Base-by-base conservation (phyloP, 1,139 yeast genomes). In the Pichia sp. region DNA sequence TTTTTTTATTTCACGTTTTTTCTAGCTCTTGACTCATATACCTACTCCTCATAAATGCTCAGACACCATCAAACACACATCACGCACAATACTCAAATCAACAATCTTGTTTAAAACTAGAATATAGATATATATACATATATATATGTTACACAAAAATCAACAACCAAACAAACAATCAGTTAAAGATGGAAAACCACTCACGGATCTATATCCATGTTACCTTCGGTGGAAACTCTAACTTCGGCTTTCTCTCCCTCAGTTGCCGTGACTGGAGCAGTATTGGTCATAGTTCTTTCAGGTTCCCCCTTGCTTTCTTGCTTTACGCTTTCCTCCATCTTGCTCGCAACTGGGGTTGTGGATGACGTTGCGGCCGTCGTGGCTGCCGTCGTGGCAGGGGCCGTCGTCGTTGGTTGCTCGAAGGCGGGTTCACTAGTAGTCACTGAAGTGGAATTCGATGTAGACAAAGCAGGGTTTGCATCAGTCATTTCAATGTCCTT, bases 181-280 rank as follows among this genome's bases (percentile, higher is more conserved):
- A 26, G 10, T 5, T 19, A 19, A 19, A 19, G 23, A 19, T 19
- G 23, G 23, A 19, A 19, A 19, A 19, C 19, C 8, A n/a, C n/a
- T 48, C 43, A 48, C 4, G 36, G 5, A 41, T 48, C 51, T 2
- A 48, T 16, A 10, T 48, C 51, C 51, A 48, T 48, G 26, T 48
- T 48, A 2, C 40, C 51, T 13, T 23, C 16, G 8, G 11, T 13
- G 41, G 30, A 7, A 10, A 30, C 30, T 15, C 13, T 19, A 10
- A 32, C 43, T 57, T 56, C 13, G 23, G 11, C n/a, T 41, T 58
- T 56, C 54, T 56, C 47, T 52, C 59, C 57, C 2, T 59, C 36
- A 10, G 36, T 19, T 23, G 7, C 40, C 13, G 15, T 36, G 4
- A 13, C n/a, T 6, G 4, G 15, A 10, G 40, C 7, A 36, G 15